Conservation (phyloP, 257 asterid genomes). For the Scutellaria baicalensis region DNA sequence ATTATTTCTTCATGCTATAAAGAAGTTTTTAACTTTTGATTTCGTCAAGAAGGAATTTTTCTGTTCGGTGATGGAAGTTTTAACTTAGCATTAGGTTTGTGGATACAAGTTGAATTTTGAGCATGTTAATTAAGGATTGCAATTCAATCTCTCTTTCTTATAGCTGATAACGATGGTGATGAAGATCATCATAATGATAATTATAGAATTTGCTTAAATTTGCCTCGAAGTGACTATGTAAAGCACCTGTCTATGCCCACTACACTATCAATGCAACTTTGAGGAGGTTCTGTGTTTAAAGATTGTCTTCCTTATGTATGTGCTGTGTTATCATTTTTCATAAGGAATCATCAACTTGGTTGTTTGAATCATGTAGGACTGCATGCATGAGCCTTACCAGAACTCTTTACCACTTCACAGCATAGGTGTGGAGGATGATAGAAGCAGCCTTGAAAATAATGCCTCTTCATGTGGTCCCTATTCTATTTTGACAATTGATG, state of each 20-base stretch:
- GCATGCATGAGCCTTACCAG: slow-evolving; percentile 73
- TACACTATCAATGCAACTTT: not conserved
- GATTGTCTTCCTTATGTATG: not conserved
- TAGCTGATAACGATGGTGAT: not conserved
- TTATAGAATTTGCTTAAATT: not conserved
- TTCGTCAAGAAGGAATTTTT: not conserved
- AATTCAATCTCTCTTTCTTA: not conserved
- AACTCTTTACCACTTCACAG: slow-evolving; percentile 68
- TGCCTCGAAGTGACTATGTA: not conserved
- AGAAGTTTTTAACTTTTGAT: not conserved
- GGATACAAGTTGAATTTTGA: not conserved
- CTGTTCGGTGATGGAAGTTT: not conserved
- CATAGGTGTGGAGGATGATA: slow-evolving; percentile 77
- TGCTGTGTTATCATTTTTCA: slow-evolving; percentile 1
- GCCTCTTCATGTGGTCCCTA: slow-evolving; percentile 61
- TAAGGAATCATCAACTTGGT: not conserved
- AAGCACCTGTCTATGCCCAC: not conserved
- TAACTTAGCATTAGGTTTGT: not conserved
- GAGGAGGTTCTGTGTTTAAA: not conserved
- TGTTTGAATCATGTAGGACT: slow-evolving; percentile 47
- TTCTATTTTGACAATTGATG: slow-evolving; percentile 65
- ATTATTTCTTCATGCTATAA: not conserved
- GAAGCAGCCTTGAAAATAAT: slow-evolving; percentile 64
- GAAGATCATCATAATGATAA: not conserved
- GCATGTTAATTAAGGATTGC: not conserved